Percentiles rank a stretch among this genome's conserved stretches.
Evolutionary conservation across 1,139 yeast species (phyloP).

Genomic region (Sugiyamaella novakii): DNA sequence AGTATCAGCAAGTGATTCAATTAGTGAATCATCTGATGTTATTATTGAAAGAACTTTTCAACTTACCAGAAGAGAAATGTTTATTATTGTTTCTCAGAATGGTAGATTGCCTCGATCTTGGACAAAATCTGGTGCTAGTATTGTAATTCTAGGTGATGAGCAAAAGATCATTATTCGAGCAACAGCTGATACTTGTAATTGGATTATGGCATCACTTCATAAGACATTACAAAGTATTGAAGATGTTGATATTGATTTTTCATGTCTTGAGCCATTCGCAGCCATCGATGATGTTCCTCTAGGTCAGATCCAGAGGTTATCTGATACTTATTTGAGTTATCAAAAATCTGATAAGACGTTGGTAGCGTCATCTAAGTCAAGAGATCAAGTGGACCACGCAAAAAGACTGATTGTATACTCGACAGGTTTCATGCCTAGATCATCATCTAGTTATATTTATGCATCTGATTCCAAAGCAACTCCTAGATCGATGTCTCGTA

Average conservation of each 20-base stretch:
- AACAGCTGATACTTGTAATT: conserved; percentile 39
- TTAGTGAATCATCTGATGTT: conserved; percentile 47
- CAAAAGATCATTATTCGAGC: conserved; percentile 45
- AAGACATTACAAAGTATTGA: conserved; percentile 31
- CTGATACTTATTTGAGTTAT: conserved; percentile 37
- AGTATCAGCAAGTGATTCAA: conserved; percentile 39
- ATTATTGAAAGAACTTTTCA: conserved; percentile 46
- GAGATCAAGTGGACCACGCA: conserved; percentile 32
- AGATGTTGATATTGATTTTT: conserved; percentile 31
- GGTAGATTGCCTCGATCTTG: conserved; percentile 54
- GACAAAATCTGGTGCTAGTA: conserved; percentile 58
- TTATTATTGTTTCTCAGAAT: conserved; percentile 51
- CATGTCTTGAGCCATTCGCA: conserved; percentile 26
- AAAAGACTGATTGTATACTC: conserved; percentile 34
- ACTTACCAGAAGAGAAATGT: conserved; percentile 50
- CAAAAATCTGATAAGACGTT: conserved; percentile 27
- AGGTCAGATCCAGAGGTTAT: conserved; percentile 37
- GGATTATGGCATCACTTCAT: conserved; percentile 42
- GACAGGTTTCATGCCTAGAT: conserved; percentile 28
- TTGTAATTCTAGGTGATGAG: conserved; percentile 48
- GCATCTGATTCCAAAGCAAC: conserved; percentile 26
- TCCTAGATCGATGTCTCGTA: conserved; percentile 25
- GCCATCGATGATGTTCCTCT: conserved; percentile 29
- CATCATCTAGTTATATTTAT: conserved; percentile 28
- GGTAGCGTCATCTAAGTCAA: conserved; percentile 32